phyloP scores from a whole-genome alignment of 2,329 filamentous ascomycete genomes.

The Diaporthe amygdali region DNA sequence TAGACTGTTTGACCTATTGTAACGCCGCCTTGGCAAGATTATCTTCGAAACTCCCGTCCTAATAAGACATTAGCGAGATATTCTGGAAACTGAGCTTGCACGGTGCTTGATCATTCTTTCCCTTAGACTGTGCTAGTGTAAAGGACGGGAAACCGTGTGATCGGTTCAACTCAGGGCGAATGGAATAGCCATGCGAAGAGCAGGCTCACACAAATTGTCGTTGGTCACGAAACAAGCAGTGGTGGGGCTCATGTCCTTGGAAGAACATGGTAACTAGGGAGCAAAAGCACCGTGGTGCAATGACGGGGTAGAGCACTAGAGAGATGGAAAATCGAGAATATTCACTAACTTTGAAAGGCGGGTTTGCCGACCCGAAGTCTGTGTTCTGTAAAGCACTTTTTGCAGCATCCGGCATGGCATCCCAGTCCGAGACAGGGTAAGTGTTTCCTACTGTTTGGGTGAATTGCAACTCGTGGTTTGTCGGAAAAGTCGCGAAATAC shows the following conservation, averaged over 20 bases:
- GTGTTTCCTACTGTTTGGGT: slow-evolving; percentile 39
- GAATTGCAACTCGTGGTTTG: slow-evolving; percentile 43
- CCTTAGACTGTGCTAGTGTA: background rate
- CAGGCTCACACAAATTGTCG: too few relatives aligned
- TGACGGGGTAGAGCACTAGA: too few relatives aligned
- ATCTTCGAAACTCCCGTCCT: background rate
- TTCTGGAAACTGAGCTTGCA: background rate
- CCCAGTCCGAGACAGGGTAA: slow-evolving; percentile 46
- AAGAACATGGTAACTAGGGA: too few relatives aligned
- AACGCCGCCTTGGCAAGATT: slow-evolving; percentile 6
- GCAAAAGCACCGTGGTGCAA: too few relatives aligned
- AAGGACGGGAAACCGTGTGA: too few relatives aligned
- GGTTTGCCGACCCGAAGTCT: slow-evolving; percentile 45
- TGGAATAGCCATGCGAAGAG: too few relatives aligned
- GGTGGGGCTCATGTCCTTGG: too few relatives aligned
- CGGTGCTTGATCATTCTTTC: background rate
- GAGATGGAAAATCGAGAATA: background rate
- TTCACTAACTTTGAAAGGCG: slow-evolving; percentile 40
- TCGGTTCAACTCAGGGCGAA: too few relatives aligned
- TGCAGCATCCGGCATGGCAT: slow-evolving; percentile 39
- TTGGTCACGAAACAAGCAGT: too few relatives aligned
- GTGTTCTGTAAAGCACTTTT: slow-evolving; percentile 38
- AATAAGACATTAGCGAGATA: background rate
- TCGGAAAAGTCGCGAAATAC: slow-evolving; percentile 37
- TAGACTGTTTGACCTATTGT: background rate